Base-by-base conservation (phyloP, 164 flowering plant species). In the Magnolia changhungtana region DNA sequence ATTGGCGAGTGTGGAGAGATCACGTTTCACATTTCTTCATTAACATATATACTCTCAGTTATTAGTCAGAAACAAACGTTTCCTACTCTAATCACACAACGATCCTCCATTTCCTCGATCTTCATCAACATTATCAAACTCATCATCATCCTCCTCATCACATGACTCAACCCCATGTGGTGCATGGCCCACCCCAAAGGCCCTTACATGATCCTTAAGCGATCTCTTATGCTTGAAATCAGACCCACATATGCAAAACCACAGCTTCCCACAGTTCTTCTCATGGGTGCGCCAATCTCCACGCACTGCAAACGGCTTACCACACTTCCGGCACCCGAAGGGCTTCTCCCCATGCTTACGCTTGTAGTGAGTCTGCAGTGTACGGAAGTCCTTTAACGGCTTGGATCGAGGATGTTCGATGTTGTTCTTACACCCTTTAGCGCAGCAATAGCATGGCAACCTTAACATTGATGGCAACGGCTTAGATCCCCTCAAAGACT, bases 251-350 rank as follows among this genome's bases (percentile, higher is more conserved):
- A 83, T 82, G 67, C 95, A 91, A 78, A 87, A 89, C 95, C 94
- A 90, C 0, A 89, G 81, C 80, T 86, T 89, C 20, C 94, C 94
- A 63, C 93, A 90, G 69, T 90, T 90, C 86, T 90, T 90, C 83
- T 90, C 94, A 69, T 90, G 95, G 19, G 95, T 91, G 76, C 92
- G 80, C 95, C 93, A 91, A 74, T 90, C 95, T 0, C 93, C 95
- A 51, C 87, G 80, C n/a, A 91, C 93, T 0, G 93, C 93, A 74
- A 91, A 89, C 0, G 85, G 74, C 80, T 91, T 91, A 7, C 85
- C 88, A 65, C 95, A 91, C 73, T 91, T 91, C 1, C 88, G 79
- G 77, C 95, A 91, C 3, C 52, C 73, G 55, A 90, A 91, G 0
- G 88, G 87, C 83, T 90, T 90, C 0, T 76, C 75, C 1, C 93